A percentile compares a stretch with the other conserved stretches of the same genome.
Evolutionary conservation across 192 early-diverging fungal genomes (phyloP).

Genomic region (Gonapodya sp.): DNA sequence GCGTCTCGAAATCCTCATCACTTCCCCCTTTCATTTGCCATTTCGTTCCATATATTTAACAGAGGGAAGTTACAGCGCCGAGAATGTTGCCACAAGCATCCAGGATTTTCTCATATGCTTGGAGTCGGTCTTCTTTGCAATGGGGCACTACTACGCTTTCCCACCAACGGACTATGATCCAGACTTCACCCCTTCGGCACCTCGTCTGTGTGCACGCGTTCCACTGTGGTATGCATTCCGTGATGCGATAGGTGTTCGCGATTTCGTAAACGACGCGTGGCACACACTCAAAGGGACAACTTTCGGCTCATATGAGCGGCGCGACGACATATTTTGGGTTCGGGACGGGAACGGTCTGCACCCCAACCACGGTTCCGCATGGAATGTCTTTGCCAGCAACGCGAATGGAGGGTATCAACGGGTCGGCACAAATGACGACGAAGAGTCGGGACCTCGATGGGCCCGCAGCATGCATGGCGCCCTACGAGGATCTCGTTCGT

Average conservation of each 20-base stretch:
- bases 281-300: constrained; percentile 67
- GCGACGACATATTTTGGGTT: not conserved
- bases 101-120: constrained; percentile 89
- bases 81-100: constrained; percentile 66
- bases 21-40: constrained; percentile 20
- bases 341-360: not conserved
- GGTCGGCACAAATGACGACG: not conserved
- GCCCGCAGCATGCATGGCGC: not conserved
- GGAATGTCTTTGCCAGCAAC: not conserved
- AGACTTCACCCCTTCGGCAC: constrained; percentile 36
- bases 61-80: constrained; percentile 36
- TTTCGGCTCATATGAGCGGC: constrained; percentile 28
- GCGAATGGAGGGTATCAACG: not conserved
- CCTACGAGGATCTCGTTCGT: not conserved
- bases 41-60: constrained; percentile 11
- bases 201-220: constrained; percentile 43
- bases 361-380: not conserved
- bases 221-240: constrained; percentile 64
- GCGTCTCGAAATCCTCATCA: not conserved
- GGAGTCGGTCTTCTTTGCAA: constrained; percentile 75
- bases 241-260: constrained; percentile 73
- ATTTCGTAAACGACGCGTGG: constrained; percentile 69
- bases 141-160: constrained; percentile 63
- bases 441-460: not conserved
- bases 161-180: constrained; percentile 75